Evolutionary conservation across 2,329 filamentous ascomycete species (phyloP).

Genomic region (Diaporthe ampelina): DNA sequence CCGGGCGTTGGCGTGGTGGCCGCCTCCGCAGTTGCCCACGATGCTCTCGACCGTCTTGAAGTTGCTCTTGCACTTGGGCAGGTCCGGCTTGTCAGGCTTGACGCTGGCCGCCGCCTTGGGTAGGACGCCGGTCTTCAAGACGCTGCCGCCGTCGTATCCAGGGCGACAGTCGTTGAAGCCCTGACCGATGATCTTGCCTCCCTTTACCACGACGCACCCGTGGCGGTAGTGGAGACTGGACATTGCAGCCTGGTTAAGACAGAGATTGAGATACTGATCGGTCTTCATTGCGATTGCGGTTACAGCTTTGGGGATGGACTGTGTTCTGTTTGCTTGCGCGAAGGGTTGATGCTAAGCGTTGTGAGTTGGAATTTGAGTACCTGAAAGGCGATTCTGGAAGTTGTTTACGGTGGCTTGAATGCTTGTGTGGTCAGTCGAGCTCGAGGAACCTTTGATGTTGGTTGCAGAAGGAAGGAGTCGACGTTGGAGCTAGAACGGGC

Average conservation of each 20-base stretch:
- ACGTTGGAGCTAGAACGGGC: background rate
- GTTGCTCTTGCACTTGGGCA: conserved; percentile 52
- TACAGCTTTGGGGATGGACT: background rate
- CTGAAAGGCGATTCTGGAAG: background rate
- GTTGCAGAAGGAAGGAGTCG: conserved; percentile 1
- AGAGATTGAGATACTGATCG: conserved; percentile 63
- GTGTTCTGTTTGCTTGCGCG: conserved; percentile 2
- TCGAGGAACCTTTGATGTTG: conserved; percentile 10
- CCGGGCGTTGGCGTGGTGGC: conserved; percentile 56
- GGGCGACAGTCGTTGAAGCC: conserved; percentile 65
- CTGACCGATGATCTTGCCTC: conserved; percentile 66
- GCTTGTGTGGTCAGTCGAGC: background rate
- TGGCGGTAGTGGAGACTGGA: conserved; percentile 65
- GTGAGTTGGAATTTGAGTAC: background rate
- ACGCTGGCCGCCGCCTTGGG: conserved; percentile 52
- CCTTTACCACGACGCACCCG: conserved; percentile 61
- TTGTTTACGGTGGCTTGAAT: background rate
- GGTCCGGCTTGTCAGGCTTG: conserved; percentile 44
- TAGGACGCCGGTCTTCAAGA: conserved; percentile 61
- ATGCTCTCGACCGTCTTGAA: conserved; percentile 56
- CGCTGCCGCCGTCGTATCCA: conserved; percentile 61
- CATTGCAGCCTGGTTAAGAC: conserved; percentile 64
- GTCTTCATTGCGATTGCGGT: conserved; percentile 41
- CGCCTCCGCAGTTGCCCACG: conserved; percentile 46
- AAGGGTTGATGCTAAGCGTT: background rate